Evolutionary conservation across 768 basidiomycete genomes (phyloP), one percentile per base, ranked within the genome.

Genomic region (Lactarius hengduanensis): DNA sequence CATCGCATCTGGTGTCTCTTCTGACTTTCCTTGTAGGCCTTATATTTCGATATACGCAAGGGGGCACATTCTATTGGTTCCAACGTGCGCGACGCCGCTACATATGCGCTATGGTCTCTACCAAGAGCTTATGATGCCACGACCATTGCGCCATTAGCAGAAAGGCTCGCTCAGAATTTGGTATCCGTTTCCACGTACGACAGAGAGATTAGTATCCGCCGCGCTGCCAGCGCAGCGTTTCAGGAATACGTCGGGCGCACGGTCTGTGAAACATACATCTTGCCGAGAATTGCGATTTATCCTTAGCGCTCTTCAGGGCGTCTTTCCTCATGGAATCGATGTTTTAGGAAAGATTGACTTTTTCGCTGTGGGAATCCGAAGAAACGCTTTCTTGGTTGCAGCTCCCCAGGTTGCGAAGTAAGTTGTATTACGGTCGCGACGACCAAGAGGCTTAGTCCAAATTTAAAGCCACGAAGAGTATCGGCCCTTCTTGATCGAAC

Each of bases 141-240:
- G 7, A 77, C 82, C 36, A 79, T 96, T 62, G 75, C 77, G 53
- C 87, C 86, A 0, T 84, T 89, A 74, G 84, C 91, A 6, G 75
- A 78, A 4, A 77, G 80, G 56, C 82, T 98, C 26, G 91, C 96
- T 6, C 84, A 80, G 54, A 78, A 79, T 38, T 82, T 98, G 66
- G 86, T 88, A n/a, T 84, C 85, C 28, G 90, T 93, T 30, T 86
- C 96, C 1, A 78, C 94, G 36, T 96, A 87, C 74, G 97, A 99
- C 79, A 85, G 97, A 38, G 97, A 99, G 76, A 87, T 98, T 34
- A 92, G 94, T 68, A 94, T 99, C 63, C 84, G 97, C 30, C 80
- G 97, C 70, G 96, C 97, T 16, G 96, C 96, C 15, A 98, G 96
- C 76, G 97, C 97, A 20, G 93, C 96, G 15, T 98, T 93, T 75